Conservation (phyloP, 2,329 filamentous ascomycete genomes). For the Fusarium camptoceras region DNA sequence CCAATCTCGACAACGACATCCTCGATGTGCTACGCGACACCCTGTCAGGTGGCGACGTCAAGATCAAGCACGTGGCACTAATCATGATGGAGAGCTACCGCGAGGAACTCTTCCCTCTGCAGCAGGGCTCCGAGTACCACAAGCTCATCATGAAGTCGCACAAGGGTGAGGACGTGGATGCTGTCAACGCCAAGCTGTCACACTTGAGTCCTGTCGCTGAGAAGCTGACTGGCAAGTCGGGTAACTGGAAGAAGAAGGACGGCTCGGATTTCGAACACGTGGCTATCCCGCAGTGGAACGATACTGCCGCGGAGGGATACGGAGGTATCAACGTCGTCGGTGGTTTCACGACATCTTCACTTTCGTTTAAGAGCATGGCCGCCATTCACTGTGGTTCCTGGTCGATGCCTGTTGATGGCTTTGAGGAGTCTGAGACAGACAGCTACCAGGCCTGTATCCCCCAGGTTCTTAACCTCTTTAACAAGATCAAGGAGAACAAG, state of each 20-base stretch:
- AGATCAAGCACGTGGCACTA: constrained; percentile 60
- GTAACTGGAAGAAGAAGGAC: constrained; percentile 40
- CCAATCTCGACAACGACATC: constrained; percentile 53
- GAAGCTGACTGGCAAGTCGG: constrained; percentile 36
- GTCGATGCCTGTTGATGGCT: constrained; percentile 55
- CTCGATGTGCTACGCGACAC: constrained; percentile 44
- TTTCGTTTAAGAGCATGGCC: constrained; percentile 58
- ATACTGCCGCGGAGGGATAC: constrained; percentile 36
- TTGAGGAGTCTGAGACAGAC: constrained; percentile 56
- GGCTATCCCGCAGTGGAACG: constrained; percentile 46
- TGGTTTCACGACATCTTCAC: constrained; percentile 56
- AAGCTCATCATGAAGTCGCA: constrained; percentile 50
- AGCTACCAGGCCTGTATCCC: constrained; percentile 60
- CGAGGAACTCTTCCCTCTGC: constrained; percentile 59
- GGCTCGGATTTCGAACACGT: constrained; percentile 45
- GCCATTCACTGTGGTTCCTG: constrained; percentile 58
- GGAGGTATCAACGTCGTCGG: constrained; percentile 58
- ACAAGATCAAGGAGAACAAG: constrained; percentile 43
- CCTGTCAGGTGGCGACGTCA: constrained; percentile 45
- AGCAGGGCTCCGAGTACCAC: constrained; percentile 55
- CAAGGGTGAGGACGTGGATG: constrained; percentile 38
- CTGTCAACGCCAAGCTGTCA: constrained; percentile 45
- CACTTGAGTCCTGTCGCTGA: constrained; percentile 37
- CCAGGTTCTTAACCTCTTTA: constrained; percentile 51
- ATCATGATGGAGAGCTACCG: constrained; percentile 60